phyloP scores from a whole-genome alignment of 106 monocot genomes.

The Allium sativum region DNA sequence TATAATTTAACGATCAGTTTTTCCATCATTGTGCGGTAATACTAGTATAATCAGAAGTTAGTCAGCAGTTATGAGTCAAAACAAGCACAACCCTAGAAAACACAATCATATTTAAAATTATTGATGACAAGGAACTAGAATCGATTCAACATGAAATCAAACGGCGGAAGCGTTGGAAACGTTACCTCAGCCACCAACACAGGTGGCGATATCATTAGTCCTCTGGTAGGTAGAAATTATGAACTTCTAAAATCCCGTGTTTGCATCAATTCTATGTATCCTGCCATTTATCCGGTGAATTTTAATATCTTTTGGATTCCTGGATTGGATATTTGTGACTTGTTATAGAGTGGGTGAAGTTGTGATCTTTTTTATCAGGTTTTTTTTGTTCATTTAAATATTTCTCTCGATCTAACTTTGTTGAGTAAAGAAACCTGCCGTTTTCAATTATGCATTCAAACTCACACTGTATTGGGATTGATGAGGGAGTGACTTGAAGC shows the following conservation, averaged over 20 bases:
- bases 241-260: constrained; percentile 73
- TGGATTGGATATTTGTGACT: background rate
- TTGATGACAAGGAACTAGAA: constrained; percentile 39
- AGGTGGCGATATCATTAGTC: constrained; percentile 19
- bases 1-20: too few relatives aligned
- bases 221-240: constrained; percentile 43
- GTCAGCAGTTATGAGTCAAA: too few relatives aligned
- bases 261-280: constrained; percentile 83
- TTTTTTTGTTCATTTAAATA: too few relatives aligned
- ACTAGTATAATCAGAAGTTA: too few relatives aligned
- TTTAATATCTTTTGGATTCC: background rate
- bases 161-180: constrained; percentile 9
- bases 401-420: too few relatives aligned
- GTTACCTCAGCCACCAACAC: constrained; percentile 7
- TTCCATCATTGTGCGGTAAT: too few relatives aligned
- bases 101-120: constrained; percentile 35
- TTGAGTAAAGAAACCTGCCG: too few relatives aligned
- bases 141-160: constrained; percentile 21
- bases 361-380: too few relatives aligned
- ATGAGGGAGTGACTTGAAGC: too few relatives aligned
- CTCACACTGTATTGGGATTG: too few relatives aligned
- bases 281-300: constrained; percentile 63
- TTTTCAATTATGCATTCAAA: too few relatives aligned
- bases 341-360: too few relatives aligned
- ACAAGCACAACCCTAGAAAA: constrained; percentile 54